phyloP scores from a whole-genome alignment of 108 stramenopile species.

The Cyclotella cryptica region DNA sequence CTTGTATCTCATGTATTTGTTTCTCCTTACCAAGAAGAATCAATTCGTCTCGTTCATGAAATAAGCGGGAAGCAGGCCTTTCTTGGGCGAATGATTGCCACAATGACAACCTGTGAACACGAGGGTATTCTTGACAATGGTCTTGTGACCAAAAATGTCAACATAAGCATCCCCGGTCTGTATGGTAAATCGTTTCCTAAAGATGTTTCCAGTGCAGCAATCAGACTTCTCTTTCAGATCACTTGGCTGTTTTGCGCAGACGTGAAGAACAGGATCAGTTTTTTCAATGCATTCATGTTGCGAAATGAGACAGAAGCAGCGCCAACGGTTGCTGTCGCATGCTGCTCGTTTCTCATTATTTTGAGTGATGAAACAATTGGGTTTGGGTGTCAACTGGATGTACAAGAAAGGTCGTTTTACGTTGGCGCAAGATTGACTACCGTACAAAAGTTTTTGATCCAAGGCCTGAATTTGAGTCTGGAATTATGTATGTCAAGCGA shows the following conservation, averaged over 20 bases:
- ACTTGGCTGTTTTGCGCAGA: constrained; percentile 37
- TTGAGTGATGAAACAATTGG: constrained; percentile 49
- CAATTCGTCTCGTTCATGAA: not conserved
- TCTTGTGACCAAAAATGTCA: constrained; percentile 17
- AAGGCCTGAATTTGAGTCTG: constrained; percentile 55
- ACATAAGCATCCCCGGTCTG: constrained; percentile 39
- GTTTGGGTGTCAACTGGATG: constrained; percentile 45
- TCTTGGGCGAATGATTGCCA: constrained; percentile 51
- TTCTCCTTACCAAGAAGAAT: not conserved
- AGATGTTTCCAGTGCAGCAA: constrained; percentile 50
- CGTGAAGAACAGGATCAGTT: constrained; percentile 27
- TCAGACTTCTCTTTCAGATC: constrained; percentile 60
- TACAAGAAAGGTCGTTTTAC: constrained; percentile 44
- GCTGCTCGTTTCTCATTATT: constrained; percentile 60
- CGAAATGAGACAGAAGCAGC: constrained; percentile 35
- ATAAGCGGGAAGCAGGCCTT: not conserved
- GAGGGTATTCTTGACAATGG: constrained; percentile 25
- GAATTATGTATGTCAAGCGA: constrained; percentile 44
- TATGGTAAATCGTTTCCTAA: constrained; percentile 64
- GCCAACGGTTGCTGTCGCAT: constrained; percentile 33
- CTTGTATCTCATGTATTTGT: not conserved
- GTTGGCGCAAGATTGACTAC: constrained; percentile 54
- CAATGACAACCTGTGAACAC: constrained; percentile 15
- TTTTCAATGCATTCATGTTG: constrained; percentile 61
- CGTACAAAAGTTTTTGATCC: constrained; percentile 63